Base-by-base conservation (phyloP, 2,329 filamentous ascomycete genomes). In the Teratosphaeriaceae sp. region DNA sequence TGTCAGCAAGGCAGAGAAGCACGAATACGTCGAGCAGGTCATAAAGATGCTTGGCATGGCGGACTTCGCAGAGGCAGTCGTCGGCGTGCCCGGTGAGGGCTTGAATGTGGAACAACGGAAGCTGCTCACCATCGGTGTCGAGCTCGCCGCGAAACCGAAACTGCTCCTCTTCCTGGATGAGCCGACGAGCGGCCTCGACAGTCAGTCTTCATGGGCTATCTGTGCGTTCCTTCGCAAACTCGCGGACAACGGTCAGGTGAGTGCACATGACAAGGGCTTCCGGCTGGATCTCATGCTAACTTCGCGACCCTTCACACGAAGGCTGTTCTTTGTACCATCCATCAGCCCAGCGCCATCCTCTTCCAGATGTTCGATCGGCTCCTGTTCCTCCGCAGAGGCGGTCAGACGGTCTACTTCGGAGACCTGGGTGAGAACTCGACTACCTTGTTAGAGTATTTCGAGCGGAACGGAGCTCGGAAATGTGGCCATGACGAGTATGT, bases 121-220 rank as follows among this genome's bases (percentile, higher is more conserved):
- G 57, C 69, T 78, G 1, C 62, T 81, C 0, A 82, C 78, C 0
- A 81, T 82, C 33, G 78, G 75, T 11, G 59, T 62, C 7, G 61
- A 64, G 36, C 48, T 65, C 5, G 62, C 60, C n/a, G 59, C 60
- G 1, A 63, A 64, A 40, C 78, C 78, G 0, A 76, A 79, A 36
- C 62, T 83, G 2, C 80, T 94, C 6, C 63, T 94, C 20, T 92
- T 94, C 57, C 67, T 94, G 24, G 85, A 92, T 57, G 86, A 92
- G 63, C 86, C 86, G 1, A 94, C 87, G 0, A 88, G 82, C 51
- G 88, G 88, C 5, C 70, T 94, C 9, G 88, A 94, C 62, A 89
- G 85, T 6, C 75, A 83, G 58, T 76, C 71, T 38, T 75, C 80
- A 0, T 84, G 78, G 73, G 75, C 79, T 1, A 83, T 83, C 39